A percentile compares a stretch with the other conserved stretches of the same genome.
phyloP scores from a whole-genome alignment of 441 rosid genomes.

The Manihot esculenta region DNA sequence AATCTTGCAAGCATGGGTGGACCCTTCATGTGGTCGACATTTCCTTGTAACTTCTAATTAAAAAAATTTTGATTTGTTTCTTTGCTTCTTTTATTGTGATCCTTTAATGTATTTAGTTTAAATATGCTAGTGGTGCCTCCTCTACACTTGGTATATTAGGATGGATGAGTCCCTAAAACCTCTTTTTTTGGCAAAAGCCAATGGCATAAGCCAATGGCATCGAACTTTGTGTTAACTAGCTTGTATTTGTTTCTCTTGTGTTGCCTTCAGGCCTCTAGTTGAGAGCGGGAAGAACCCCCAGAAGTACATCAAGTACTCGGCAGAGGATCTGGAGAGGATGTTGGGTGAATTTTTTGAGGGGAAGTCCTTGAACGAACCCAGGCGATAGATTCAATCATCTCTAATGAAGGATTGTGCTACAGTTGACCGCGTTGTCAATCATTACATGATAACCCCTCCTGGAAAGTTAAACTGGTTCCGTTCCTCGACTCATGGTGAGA shows the following conservation, averaged over 20 bases:
- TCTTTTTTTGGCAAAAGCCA: too few relatives aligned
- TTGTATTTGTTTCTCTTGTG: not conserved
- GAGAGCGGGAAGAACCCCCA: conserved; percentile 83
- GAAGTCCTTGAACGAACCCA: conserved; percentile 63
- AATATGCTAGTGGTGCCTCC: too few relatives aligned
- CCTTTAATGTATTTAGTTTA: too few relatives aligned
- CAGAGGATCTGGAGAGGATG: conserved; percentile 92
- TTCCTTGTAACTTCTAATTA: too few relatives aligned
- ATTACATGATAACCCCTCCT: not conserved
- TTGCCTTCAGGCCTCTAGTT: conserved; percentile 79
- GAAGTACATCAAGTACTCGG: conserved; percentile 72
- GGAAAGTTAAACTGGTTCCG: not conserved
- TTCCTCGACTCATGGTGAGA: not conserved
- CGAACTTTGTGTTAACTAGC: not conserved
- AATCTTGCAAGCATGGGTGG: too few relatives aligned
- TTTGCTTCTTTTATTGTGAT: too few relatives aligned
- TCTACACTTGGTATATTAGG: too few relatives aligned
- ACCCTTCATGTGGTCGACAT: too few relatives aligned
- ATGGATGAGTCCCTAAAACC: not conserved
- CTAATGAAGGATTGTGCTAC: not conserved
- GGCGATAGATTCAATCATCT: conserved; percentile 39
- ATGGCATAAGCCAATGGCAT: not conserved
- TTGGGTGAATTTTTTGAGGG: conserved; percentile 94
- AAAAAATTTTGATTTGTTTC: too few relatives aligned
- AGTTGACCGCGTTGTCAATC: conserved; percentile 12